These are phyloP conservation scores for Anastatica hierochuntica DNA, from an alignment of 345 rosid genomes.

Conservation along the genomic window DNA sequence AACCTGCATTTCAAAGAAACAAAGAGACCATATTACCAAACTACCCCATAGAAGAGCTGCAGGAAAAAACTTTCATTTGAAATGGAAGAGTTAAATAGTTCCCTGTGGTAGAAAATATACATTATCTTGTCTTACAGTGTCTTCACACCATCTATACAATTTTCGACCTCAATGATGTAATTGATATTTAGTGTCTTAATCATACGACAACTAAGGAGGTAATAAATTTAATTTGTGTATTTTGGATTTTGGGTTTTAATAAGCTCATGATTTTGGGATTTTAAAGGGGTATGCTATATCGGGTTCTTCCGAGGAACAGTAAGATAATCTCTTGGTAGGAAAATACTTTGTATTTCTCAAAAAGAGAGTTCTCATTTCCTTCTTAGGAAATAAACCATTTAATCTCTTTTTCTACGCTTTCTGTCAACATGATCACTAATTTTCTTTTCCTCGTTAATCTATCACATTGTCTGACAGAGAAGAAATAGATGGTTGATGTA, in stretches of 20 bases:
- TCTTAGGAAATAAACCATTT: neutral
- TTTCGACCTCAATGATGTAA: neutral
- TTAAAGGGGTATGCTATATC: neutral
- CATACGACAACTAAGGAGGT: neutral
- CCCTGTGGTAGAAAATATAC: neutral
- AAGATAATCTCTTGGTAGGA: neutral
- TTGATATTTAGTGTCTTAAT: neutral
- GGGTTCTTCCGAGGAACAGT: neutral
- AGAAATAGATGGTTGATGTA: neutral
- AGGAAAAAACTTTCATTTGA: neutral
- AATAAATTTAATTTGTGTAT: neutral
- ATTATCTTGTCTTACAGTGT: neutral
- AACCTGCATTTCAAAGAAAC: slow-evolving; percentile 31
- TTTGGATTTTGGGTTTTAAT: neutral
- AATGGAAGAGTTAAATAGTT: neutral
- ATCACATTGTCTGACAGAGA: neutral
- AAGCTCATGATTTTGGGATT: neutral
- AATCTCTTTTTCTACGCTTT: neutral
- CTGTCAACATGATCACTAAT: neutral
- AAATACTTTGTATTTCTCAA: neutral
- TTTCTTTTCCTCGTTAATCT: neutral
- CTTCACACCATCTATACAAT: neutral
- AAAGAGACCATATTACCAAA: neutral
- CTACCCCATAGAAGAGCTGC: neutral
- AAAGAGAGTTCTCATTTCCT: too few species aligned